Base-by-base conservation (phyloP, 306 rosid species). In the Crotalaria pallida region DNA sequence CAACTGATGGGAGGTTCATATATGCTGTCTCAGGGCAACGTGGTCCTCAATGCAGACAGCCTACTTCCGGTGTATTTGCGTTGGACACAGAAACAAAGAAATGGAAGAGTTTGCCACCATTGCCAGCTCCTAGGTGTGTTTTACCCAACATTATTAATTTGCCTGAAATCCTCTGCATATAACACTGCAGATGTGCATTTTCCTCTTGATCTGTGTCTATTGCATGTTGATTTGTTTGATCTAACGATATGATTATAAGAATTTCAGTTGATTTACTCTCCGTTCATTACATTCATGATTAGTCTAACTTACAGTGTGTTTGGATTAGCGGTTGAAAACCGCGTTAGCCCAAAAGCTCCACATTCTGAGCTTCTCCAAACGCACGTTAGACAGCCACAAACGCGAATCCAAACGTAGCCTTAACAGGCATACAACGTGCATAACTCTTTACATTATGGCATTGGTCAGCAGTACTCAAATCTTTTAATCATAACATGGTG, bases 1-100 rank as follows among this genome's bases (percentile, higher is more conserved):
- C 87, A 29, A 82, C 85, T 73, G 98, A 93, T 85, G 92, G 94
- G 56, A 93, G 97, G 82, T 90, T 82, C 83, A 79, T 88, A 43
- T 93, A 87, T 73, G 86, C 87, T 15, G 67, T 93, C 58, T 84
- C 96, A 0, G 97, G 98, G 49, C 98, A 93, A 76, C 75, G 73
- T 79, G 98, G 98, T 48, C 87, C 92, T 0, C 97, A 90, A 52
- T 93, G 97, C 74, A 80, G 98, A 71, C 86, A 82, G n/a, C 87
- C 98, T 55, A 87, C 79, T 5, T 55, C 91, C 2, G 85, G 36
- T 21, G 22, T 71, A 21, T 93, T 86, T 76, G 88, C 78, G 47
- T 81, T 93, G 19, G 97, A 93, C 77, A 87, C 96, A 12, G 62
- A 67, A 69, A 88, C 89, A 52, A 90, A 69, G 84, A 80, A 67